phyloP scores from a whole-genome alignment of 2,329 filamentous ascomycete genomes.

The Penicillium sp. region DNA sequence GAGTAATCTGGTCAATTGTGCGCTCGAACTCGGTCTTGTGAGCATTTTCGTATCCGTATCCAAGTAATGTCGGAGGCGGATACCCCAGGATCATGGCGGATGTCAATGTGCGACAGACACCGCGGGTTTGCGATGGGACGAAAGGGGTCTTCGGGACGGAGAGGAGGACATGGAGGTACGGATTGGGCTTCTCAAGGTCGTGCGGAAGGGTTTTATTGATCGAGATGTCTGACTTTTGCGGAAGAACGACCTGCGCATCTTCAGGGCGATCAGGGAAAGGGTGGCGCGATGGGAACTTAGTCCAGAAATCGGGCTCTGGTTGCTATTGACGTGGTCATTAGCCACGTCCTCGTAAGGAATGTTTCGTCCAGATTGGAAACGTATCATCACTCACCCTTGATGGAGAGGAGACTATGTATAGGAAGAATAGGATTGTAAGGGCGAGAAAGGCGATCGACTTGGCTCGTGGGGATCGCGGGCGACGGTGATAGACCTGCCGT shows the following conservation, averaged over 20 bases:
- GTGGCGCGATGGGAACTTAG: conserved; percentile 34
- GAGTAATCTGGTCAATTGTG: conserved; percentile 47
- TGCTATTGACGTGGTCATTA: conserved; percentile 14
- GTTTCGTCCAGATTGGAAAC: background rate
- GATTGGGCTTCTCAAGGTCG: conserved; percentile 34
- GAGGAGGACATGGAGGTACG: conserved; percentile 56
- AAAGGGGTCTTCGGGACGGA: conserved; percentile 47
- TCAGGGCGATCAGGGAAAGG: conserved; percentile 31
- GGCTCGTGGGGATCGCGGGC: conserved; percentile 27
- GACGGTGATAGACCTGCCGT: conserved; percentile 26
- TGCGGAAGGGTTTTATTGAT: conserved; percentile 31
- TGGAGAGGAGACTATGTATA: conserved; percentile 21
- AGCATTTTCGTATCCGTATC: conserved; percentile 37
- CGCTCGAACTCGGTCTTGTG: conserved; percentile 37
- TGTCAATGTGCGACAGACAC: conserved; percentile 58
- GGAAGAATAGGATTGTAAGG: conserved; percentile 25
- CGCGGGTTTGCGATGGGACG: conserved; percentile 18
- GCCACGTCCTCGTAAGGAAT: background rate
- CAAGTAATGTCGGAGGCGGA: conserved; percentile 56
- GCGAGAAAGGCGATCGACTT: conserved; percentile 23
- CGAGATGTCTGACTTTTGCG: conserved; percentile 15
- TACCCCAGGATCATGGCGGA: conserved; percentile 60
- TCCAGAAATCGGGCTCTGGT: conserved; percentile 30
- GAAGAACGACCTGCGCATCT: conserved; percentile 29
- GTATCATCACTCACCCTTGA: conserved; percentile 21